Evolutionary conservation across 2,329 filamentous ascomycete species (phyloP), one percentile per base, ranked within the genome.

Genomic region (Alternaria atra): DNA sequence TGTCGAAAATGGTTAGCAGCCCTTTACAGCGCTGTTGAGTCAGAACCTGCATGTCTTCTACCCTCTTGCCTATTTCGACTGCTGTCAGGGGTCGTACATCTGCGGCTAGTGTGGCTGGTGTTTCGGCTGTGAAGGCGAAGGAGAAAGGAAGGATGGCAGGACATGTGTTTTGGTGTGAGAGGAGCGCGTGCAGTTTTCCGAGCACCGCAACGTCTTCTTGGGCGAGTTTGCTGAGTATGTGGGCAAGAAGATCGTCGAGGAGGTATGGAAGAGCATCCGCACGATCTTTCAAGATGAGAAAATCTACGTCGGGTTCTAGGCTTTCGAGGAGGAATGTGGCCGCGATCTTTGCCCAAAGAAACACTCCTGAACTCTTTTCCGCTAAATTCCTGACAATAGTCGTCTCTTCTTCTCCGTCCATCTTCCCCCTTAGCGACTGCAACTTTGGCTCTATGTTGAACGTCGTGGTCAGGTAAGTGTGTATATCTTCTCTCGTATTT

Each of bases 271-370:
- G 66, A 30, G 66, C 66, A 20, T 70, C 69, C 1, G 73, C 68
- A 23, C 71, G 64, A 40, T 61, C 62, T 44, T 68, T 65, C 6
- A 75, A 59, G 7, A 66, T 64, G 6, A 69, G 55, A 6, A 74
- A 69, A 37, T 68, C 64, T 50, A 73, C 71, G 17, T 63, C 60
- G 37, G 68, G 66, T 8, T 61, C 64, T 8, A 64, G 59, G 20
- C 58, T 63, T 17, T 71, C 67, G 6, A 76, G 58, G 5, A 76
- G 60, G 35, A 68, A 69, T 2, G 64, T 55, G 4, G 68, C 71
- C 1, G 65, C 66, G n/a, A 76, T 48, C 13, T 60, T 64, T n/a
- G 66, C 70, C 70, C 70, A 75, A 12, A 76, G 63, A 37, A 73
- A 74, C 15, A 69, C 64, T 4, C 73, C 73, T 30, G 64, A 65